Base-by-base conservation (phyloP, 345 rosid species). In the Eucalyptus erythrocorys region DNA sequence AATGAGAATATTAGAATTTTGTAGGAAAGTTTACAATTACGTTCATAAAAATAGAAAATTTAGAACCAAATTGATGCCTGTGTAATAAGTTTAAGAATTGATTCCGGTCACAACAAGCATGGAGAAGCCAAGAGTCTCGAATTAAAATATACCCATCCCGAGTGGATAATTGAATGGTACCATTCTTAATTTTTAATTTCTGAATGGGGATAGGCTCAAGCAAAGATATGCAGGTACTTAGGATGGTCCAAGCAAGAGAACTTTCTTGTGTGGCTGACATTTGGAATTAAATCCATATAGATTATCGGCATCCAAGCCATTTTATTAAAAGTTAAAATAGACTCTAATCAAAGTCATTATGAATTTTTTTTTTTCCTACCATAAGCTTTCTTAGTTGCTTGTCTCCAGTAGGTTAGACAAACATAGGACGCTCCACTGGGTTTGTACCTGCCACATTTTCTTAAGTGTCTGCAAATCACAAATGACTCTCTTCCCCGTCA, bases 21-120 rank as follows among this genome's bases (percentile, higher is more conserved):
- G 2, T 12, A 7, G 8, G 2, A 76, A 11, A 6, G 2, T 76
- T 9, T 21, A 76, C 8, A 10, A 19, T 5, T 71, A 19, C 1
- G 4, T 21, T 3, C 1, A 6, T 22, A 21, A 37, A 21, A 37
- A 19, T 34, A 21, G 0, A 66, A 66, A 32, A 7, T 4, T 32
- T 10, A 13, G 19, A 10, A 6, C 0, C 0, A 15, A 64, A 64
- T 6, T 14, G 4, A 14, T 1, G 11, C 6, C 7, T 1, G 7
- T 19, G 9, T 21, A 71, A 32, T 34, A 68, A 10, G 11, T 76
- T 37, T 37, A 76, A 71, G 43, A 21, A 21, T 1, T 0, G 26
- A 3, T 71, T 71, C 27, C 9, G 45, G 26, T 37, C 45, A 45
- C 27, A 12, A 76, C 82, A 76, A 76, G 43, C 7, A 6, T 34